phyloP scores from a whole-genome alignment of 164 flowering plant species.

The Chloranthus sessilifolius region DNA sequence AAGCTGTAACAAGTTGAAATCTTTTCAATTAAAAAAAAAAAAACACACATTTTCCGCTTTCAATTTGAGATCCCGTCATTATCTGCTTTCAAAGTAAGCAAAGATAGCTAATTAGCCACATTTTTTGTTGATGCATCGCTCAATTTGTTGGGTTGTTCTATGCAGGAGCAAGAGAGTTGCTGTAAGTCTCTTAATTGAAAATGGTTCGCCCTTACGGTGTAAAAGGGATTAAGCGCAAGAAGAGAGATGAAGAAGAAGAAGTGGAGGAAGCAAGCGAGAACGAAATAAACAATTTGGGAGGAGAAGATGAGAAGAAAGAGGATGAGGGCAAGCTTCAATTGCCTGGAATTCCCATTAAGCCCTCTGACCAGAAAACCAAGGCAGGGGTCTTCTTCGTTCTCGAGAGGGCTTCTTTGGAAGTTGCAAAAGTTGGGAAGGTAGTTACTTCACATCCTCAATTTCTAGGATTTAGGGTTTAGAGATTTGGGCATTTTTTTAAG shows the following conservation, averaged over 20 bases:
- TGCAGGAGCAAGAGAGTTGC: too few relatives aligned
- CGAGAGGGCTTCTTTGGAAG: conserved; percentile 81
- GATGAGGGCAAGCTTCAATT: conserved; percentile 23
- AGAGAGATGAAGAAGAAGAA: conserved; percentile 26
- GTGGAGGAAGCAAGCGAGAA: conserved; percentile 20
- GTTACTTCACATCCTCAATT: too few relatives aligned
- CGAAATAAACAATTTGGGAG: conserved; percentile 8
- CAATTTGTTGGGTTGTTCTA: too few relatives aligned
- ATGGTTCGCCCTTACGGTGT: conserved; percentile 39
- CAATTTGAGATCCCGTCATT: too few relatives aligned
- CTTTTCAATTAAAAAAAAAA: too few relatives aligned
- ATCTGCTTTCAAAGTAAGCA: too few relatives aligned
- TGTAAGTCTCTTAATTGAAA: too few relatives aligned
- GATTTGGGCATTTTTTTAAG: too few relatives aligned
- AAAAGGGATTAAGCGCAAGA: conserved; percentile 52
- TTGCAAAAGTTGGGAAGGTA: conserved; percentile 92
- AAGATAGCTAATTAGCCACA: too few relatives aligned
- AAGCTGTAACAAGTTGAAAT: too few relatives aligned
- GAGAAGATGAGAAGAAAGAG: conserved; percentile 15
- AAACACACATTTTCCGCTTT: too few relatives aligned
- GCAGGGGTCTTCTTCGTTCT: conserved; percentile 65
- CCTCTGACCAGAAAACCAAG: conserved; percentile 21
- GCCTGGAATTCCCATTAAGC: conserved; percentile 50
- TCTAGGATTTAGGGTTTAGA: not conserved
- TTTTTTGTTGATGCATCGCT: too few relatives aligned